phyloP scores from a whole-genome alignment of 2,329 filamentous ascomycete genomes.

The Hypoxylon sp. region DNA sequence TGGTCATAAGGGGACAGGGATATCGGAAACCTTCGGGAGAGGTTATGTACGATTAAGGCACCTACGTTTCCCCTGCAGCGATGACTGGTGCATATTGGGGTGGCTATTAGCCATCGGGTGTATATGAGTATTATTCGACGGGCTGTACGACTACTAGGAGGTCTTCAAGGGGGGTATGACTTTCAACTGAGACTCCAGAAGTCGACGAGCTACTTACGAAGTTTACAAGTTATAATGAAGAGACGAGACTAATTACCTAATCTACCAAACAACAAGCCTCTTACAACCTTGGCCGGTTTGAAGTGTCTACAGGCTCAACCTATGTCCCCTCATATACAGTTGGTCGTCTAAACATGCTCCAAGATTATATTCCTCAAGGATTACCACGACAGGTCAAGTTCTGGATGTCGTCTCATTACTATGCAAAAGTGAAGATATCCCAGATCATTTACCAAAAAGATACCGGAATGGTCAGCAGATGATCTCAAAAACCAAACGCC shows the following conservation, averaged over 20 bases:
- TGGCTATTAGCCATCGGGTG: conserved; percentile 16
- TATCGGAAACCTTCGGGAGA: conserved; percentile 20
- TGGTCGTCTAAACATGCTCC: neutral
- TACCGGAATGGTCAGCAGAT: neutral
- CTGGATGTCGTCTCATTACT: neutral
- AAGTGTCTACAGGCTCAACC: neutral
- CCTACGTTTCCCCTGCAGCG: conserved; percentile 14
- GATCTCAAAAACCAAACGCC: neutral
- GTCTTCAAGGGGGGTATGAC: conserved; percentile 12
- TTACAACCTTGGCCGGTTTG: neutral
- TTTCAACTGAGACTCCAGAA: conserved; percentile 15
- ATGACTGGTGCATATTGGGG: conserved; percentile 22
- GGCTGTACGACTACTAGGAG: conserved; percentile 34
- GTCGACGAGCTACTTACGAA: conserved; percentile 24
- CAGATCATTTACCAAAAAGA: neutral
- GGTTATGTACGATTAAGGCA: conserved; percentile 20
- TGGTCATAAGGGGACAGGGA: conserved; percentile 21
- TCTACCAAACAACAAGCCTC: conserved; percentile 14
- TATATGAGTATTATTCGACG: conserved; percentile 36
- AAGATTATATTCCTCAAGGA: neutral
- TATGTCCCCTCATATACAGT: neutral
- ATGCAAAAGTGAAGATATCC: neutral
- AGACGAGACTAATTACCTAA: conserved; percentile 30
- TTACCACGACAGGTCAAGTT: neutral
- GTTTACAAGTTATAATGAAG: conserved; percentile 31